Percentiles rank a stretch among this genome's conserved stretches.
Conservation (phyloP, 1,139 yeast genomes). For the Geotrichum bryndzae region DNA sequence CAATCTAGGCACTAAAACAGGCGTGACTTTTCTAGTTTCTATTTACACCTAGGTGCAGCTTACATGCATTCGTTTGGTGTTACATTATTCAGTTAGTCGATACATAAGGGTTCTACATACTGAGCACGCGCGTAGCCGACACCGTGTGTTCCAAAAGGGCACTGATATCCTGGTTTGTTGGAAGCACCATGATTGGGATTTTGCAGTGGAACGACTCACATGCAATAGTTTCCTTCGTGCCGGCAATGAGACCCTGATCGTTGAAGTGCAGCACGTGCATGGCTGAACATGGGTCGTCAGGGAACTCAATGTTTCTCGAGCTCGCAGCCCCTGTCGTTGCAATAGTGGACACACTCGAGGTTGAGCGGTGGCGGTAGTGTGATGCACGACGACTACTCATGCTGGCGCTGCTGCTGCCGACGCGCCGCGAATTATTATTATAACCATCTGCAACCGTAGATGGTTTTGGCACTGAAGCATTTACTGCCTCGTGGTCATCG, state of each 20-base stretch:
- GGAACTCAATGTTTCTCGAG: background rate
- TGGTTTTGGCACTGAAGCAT: constrained; percentile 9
- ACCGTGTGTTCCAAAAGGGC: constrained; percentile 26
- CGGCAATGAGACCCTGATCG: constrained; percentile 23
- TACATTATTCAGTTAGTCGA: background rate
- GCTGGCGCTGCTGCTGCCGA: background rate
- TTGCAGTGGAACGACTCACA: constrained; percentile 33
- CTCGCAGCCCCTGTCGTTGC: background rate
- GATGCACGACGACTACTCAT: constrained; percentile 1
- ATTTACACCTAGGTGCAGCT: too few relatives aligned
- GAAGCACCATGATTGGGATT: constrained; percentile 32
- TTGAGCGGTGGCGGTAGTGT: background rate
- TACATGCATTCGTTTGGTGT: background rate
- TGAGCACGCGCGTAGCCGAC: constrained; percentile 11
- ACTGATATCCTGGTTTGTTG: constrained; percentile 32
- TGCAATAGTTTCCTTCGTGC: constrained; percentile 28
- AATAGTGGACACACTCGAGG: background rate
- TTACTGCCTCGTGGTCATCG: constrained; percentile 6
- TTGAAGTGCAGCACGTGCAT: constrained; percentile 16
- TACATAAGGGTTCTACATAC: constrained; percentile 3
- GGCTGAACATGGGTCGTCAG: constrained; percentile 13
- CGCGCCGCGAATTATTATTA: background rate
- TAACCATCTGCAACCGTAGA: background rate
- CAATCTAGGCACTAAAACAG: too few relatives aligned
- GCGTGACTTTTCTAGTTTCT: too few relatives aligned